phyloP scores from a whole-genome alignment of 2,329 filamentous ascomycete species.

The Tolypocladium album region DNA sequence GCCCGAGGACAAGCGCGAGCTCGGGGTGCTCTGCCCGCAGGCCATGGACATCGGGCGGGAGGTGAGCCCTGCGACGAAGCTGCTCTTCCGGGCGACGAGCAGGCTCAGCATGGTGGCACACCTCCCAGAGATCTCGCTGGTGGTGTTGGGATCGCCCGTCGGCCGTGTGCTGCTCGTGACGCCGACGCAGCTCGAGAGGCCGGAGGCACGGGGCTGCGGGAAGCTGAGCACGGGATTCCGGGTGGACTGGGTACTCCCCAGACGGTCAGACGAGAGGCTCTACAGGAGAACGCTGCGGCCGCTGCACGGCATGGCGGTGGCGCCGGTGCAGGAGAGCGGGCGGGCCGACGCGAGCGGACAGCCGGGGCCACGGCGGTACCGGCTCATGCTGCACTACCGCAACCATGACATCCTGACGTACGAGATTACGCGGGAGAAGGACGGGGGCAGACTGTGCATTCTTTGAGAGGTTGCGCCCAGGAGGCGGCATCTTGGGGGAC shows the following conservation, averaged over 20 bases:
- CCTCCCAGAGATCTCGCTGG: slow-evolving; percentile 59
- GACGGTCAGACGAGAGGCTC: slow-evolving; percentile 31
- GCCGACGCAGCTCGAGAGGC: slow-evolving; percentile 22
- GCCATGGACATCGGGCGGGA: slow-evolving; percentile 15
- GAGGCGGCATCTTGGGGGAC: neutral
- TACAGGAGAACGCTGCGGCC: slow-evolving; percentile 34
- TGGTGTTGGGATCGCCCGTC: slow-evolving; percentile 55
- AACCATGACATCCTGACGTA: slow-evolving; percentile 63
- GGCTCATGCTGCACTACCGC: slow-evolving; percentile 60
- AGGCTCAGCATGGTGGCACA: slow-evolving; percentile 48
- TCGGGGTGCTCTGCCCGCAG: slow-evolving; percentile 20
- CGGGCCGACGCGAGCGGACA: slow-evolving; percentile 10
- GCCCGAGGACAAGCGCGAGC: slow-evolving; percentile 11
- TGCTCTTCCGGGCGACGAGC: slow-evolving; percentile 22
- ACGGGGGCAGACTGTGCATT: slow-evolving; percentile 23
- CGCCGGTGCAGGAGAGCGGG: slow-evolving; percentile 43
- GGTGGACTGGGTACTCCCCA: slow-evolving; percentile 42
- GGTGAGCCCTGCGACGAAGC: slow-evolving; percentile 8
- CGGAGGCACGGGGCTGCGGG: slow-evolving; percentile 8
- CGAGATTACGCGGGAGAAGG: slow-evolving; percentile 41
- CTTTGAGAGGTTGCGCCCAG: slow-evolving; percentile 13
- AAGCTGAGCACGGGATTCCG: slow-evolving; percentile 33
- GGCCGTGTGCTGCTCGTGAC: slow-evolving; percentile 58
- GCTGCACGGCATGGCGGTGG: slow-evolving; percentile 57
- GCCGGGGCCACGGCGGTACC: slow-evolving; percentile 39